These are phyloP conservation scores for Arabidopsis arenosa DNA, from an alignment of 345 rosid species.

Conservation along the genomic window DNA sequence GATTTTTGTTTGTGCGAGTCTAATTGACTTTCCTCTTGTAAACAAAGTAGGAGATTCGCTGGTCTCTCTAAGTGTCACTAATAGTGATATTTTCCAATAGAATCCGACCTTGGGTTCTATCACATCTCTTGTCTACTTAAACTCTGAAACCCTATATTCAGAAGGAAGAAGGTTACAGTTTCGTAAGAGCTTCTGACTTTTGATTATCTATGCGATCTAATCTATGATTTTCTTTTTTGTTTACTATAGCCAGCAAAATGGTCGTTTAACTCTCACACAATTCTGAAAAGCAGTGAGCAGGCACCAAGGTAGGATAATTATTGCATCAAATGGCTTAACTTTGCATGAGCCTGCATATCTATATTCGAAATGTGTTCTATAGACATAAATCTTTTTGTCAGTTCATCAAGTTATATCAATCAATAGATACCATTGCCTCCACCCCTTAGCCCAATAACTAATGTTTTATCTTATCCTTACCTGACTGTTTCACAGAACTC, in stretches of 20 bases:
- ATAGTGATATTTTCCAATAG: background rate
- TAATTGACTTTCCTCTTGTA: slow-evolving; percentile 1
- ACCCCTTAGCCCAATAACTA: background rate
- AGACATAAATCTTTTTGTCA: background rate
- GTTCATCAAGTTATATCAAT: background rate
- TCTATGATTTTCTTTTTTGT: background rate
- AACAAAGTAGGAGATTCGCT: background rate
- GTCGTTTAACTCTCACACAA: slow-evolving; percentile 83
- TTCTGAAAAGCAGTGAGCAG: slow-evolving; percentile 81
- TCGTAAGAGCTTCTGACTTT: slow-evolving; percentile 3
- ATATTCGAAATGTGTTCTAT: background rate
- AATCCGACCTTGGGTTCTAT: background rate
- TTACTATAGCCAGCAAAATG: slow-evolving; percentile 81
- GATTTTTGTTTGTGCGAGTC: background rate
- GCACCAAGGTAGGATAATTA: slow-evolving; percentile 72
- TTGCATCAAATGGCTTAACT: background rate
- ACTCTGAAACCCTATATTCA: slow-evolving; percentile 12
- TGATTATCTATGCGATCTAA: background rate
- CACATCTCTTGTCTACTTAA: slow-evolving; percentile 14
- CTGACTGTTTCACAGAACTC: slow-evolving; percentile 57
- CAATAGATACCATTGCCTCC: background rate
- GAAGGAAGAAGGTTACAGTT: slow-evolving; percentile 2
- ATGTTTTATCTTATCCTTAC: background rate
- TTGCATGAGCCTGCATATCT: slow-evolving; percentile 4
- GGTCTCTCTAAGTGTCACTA: slow-evolving; percentile 5